Percentiles rank a stretch among this genome's conserved stretches.
Evolutionary conservation across 169 alveolate species (phyloP).

Genomic region (Plasmodium chabaudi): DNA sequence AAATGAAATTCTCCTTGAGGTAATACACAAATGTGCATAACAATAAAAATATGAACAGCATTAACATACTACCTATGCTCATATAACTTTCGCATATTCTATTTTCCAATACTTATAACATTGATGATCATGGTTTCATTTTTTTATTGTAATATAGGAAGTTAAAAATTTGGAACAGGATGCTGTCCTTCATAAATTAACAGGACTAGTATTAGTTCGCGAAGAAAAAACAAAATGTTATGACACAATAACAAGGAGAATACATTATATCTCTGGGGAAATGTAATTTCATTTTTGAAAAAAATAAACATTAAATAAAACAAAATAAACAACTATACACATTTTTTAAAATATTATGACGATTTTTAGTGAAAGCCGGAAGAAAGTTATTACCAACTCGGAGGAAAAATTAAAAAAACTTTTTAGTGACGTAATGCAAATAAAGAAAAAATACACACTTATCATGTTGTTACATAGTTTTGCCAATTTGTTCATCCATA

Average conservation of each 20-base stretch:
- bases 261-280: constrained; percentile 58
- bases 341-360: no score
- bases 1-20: constrained; percentile 71
- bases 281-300: constrained; percentile 17
- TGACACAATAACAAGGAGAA: constrained; percentile 51
- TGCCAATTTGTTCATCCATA: no score
- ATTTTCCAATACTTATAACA: no score
- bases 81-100: background rate
- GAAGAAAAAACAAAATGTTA: constrained; percentile 65
- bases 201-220: constrained; percentile 34
- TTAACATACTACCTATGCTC: background rate
- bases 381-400: constrained; percentile 51
- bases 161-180: constrained; percentile 52
- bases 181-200: constrained; percentile 53
- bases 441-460: no score
- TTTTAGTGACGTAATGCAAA: constrained; percentile 43
- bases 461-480: no score
- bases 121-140: background rate
- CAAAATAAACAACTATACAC: no score
- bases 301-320: no score
- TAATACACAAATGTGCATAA: background rate
- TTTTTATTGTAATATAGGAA: constrained; percentile 16
- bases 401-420: constrained; percentile 67
- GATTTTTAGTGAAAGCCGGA: constrained; percentile 49
- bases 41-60: background rate